Evolutionary conservation across 768 basidiomycete genomes (phyloP), one percentile per base, ranked within the genome.

Genomic region (Phanerochaete carnosa): DNA sequence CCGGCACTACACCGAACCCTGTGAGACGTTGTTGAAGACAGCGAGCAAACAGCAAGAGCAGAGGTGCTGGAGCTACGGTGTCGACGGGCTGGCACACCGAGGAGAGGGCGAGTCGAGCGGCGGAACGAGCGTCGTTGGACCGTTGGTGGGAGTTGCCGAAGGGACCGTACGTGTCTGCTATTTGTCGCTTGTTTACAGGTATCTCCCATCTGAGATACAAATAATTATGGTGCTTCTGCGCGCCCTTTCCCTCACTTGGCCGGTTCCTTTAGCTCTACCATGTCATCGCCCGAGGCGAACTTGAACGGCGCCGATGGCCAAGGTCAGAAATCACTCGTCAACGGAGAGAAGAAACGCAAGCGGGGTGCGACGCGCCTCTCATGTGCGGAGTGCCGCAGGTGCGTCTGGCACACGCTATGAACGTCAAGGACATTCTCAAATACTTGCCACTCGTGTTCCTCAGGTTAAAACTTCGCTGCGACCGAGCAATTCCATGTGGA

Each of bases 351-450:
- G 81, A 75, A 84, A 79, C 69, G 80, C 77, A 63, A 83, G 64
- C 68, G 74, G 30, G 89, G 89, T 39, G 89, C 90, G 6, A 89
- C 87, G 5, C 82, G 90, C 45, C 79, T 91, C 49, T 90, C 88
- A 13, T 92, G 90, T 68, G 90, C 90, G 26, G 90, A 92, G 65
- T 92, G 90, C 69, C 80, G 90, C 70, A 82, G 90, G 89, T 87
- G 62, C 45, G 72, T 61, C 54, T 30, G 62, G 50, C 57, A 19
- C 58, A 45, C 60, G 45, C 43, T 35, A 43, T 52, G 45, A 30
- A 35, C 55, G 23, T 60, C 59, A 12, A 33, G 26, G 26, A 26
- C 55, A 29, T 37, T 33, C 30, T 62, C 57, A 56, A 60, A 62
- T 58, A 39, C 62, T 55, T 30, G 37, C 61, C 26, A 13, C 16